Evolutionary conservation across 2,329 filamentous ascomycete genomes (phyloP), one percentile per base, ranked within the genome.

Genomic region (Claviceps monticola): DNA sequence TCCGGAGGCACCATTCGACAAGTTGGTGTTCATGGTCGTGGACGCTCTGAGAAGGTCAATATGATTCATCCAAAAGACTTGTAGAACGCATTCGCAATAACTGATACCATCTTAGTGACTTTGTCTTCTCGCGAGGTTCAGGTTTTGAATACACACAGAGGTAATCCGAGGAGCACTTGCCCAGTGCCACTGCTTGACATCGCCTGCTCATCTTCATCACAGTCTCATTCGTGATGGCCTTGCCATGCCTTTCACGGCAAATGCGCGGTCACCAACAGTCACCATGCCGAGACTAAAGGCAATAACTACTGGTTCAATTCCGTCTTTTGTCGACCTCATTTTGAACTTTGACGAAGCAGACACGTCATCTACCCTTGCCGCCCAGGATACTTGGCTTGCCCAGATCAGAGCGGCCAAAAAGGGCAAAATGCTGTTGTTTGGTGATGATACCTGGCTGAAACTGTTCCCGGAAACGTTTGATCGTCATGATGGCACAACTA

Each of bases 281-380:
- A 98, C 93, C 17, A 97, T 98, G 93, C 93, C 93, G 43, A 83
- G 91, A 56, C 83, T 98, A 61, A 98, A 98, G 71, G 89, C 93
- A 48, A 89, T 98, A 56, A 98, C 93, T 1, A 97, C 93, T 1
- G 93, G 93, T 55, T 96, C 91, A 1, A 93, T 95, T n/a, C 93
- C 93, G 3, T 97, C 91, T 2, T 98, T 98, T 66, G 80, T 97
- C 54, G 93, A 98, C 66, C 85, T 96, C 16, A 95, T 98, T 55
- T 76, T 98, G 54, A 98, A 97, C 64, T 88, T 98, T 64, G 88
- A 94, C 57, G 93, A 98, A 68, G 89, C 83, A 17, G 93, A 98
- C 64, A 91, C 88, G 3, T 85, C 86, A 14, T 95, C 93, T 1
- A 91, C 86, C 3, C 78, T 98, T 23, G 83, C 87, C 14, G 79